A percentile compares a stretch with the other conserved stretches of the same genome.
Evolutionary conservation across 139 green algal species (phyloP).

Genomic region (Closterium sp.): DNA sequence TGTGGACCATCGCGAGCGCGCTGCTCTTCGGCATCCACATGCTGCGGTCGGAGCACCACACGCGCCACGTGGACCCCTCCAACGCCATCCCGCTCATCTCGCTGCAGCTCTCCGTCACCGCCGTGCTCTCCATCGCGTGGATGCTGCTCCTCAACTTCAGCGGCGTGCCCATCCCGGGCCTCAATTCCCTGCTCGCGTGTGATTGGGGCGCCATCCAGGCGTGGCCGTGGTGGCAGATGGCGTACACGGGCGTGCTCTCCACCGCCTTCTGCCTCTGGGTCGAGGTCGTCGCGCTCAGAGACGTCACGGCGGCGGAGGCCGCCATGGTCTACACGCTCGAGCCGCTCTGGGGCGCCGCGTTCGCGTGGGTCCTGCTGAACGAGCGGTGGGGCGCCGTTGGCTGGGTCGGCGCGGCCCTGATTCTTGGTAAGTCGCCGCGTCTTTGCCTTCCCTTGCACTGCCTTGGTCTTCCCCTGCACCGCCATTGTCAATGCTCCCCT

Average conservation of each 20-base stretch:
- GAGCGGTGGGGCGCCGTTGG: conserved; percentile 59
- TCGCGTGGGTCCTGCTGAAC: conserved; percentile 62
- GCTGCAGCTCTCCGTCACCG: conserved; percentile 45
- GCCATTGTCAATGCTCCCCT: not conserved
- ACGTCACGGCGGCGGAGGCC: conserved; percentile 56
- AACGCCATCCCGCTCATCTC: conserved; percentile 45
- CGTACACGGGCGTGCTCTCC: conserved; percentile 62
- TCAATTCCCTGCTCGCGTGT: not conserved
- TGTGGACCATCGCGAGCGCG: conserved; percentile 65
- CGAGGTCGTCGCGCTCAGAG: conserved; percentile 52
- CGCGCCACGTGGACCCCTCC: not conserved
- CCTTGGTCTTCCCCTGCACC: not conserved
- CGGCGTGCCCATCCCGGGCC: not conserved
- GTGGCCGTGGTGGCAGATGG: conserved; percentile 34
- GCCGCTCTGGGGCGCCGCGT: conserved; percentile 63
- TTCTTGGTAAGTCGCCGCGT: conserved; percentile 30
- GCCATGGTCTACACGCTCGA: conserved; percentile 69
- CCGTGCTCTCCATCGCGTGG: conserved; percentile 14
- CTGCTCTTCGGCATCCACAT: conserved; percentile 76
- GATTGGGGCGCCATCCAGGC: not conserved
- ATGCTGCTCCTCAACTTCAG: not conserved
- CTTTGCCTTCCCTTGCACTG: not conserved
- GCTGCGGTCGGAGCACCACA: conserved; percentile 54
- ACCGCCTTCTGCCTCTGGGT: conserved; percentile 60
- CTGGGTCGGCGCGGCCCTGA: conserved; percentile 59